A percentile compares a stretch with the other conserved stretches of the same genome.
Conservation (phyloP, 1,139 yeast species). For the Hemisphaericaspora lyxosophila region DNA sequence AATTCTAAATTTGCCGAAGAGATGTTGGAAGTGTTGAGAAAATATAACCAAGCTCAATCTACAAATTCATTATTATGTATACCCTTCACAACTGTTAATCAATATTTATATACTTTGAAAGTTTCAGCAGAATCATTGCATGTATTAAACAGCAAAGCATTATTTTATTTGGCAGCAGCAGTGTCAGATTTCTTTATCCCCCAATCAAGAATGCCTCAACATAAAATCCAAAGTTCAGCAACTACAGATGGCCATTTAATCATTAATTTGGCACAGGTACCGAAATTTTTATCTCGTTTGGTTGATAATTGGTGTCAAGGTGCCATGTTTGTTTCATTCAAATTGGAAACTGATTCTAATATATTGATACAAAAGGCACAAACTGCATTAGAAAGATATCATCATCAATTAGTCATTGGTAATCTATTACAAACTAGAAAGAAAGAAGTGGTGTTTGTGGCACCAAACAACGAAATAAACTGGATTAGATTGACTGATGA, state of each 20-base stretch:
- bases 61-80: slow-evolving; percentile 62
- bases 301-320: slow-evolving; percentile 95
- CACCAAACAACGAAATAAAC: slow-evolving; percentile 40
- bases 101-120: slow-evolving; percentile 81
- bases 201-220: slow-evolving; percentile 79
- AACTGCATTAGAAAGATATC: slow-evolving; percentile 77
- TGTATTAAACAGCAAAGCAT: slow-evolving; percentile 51
- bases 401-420: slow-evolving; percentile 93
- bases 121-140: slow-evolving; percentile 62
- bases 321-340: slow-evolving; percentile 93
- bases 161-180: slow-evolving; percentile 94
- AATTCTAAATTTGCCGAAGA: slow-evolving; percentile 59
- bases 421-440: slow-evolving; percentile 88
- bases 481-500: slow-evolving; percentile 56
- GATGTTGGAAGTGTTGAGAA: slow-evolving; percentile 63
- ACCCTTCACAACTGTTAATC: slow-evolving; percentile 95
- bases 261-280: slow-evolving; percentile 91
- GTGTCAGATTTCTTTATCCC: slow-evolving; percentile 96
- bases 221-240: slow-evolving; percentile 78
- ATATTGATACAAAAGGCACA: slow-evolving; percentile 74
- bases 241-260: slow-evolving; percentile 67
- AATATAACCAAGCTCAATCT: slow-evolving; percentile 61
- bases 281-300: slow-evolving; percentile 82
- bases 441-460: slow-evolving; percentile 83
- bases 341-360: slow-evolving; percentile 81